Percentiles rank a stretch among this genome's conserved stretches.
Evolutionary conservation across 257 asterid species (phyloP).

Genomic region (Ophiorrhiza pumila): DNA sequence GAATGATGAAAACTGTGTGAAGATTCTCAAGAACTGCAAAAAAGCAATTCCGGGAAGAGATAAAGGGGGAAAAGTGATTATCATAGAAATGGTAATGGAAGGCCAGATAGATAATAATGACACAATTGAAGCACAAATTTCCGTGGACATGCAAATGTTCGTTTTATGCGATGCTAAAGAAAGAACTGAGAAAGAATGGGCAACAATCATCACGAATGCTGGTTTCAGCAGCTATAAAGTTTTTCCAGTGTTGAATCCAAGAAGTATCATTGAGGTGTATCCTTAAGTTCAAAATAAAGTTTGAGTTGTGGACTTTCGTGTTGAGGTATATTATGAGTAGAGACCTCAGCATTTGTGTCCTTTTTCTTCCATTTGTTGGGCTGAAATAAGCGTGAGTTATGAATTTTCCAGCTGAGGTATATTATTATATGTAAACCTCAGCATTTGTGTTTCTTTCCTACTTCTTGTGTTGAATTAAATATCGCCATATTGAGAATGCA

Average conservation of each 20-base stretch:
- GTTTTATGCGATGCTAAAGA: slow-evolving; percentile 6
- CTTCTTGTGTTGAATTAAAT: no score
- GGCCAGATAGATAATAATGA: neutral
- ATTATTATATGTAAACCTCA: no score
- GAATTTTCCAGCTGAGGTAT: no score
- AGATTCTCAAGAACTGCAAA: slow-evolving; percentile 22
- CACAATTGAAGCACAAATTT: neutral
- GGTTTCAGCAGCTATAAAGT: slow-evolving; percentile 24
- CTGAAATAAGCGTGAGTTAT: no score
- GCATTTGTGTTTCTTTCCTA: no score
- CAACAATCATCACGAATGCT: slow-evolving; percentile 15
- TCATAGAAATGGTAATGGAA: slow-evolving; percentile 11
- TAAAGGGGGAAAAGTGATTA: slow-evolving; percentile 20
- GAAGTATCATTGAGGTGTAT: slow-evolving; percentile 25
- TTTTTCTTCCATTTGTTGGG: no score
- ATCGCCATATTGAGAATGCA: no score
- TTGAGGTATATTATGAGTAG: no score
- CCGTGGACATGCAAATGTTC: slow-evolving; percentile 16
- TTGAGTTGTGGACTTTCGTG: no score
- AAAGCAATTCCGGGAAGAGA: slow-evolving; percentile 14
- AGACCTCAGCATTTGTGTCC: no score
- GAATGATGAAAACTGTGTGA: slow-evolving; percentile 21
- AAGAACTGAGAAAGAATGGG: slow-evolving; percentile 24
- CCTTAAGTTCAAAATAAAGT: no score
- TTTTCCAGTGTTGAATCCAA: slow-evolving; percentile 16